Evolutionary conservation across 169 alveolate species (phyloP), one percentile per base, ranked within the genome.

Genomic region (Plasmodium vinckei): DNA sequence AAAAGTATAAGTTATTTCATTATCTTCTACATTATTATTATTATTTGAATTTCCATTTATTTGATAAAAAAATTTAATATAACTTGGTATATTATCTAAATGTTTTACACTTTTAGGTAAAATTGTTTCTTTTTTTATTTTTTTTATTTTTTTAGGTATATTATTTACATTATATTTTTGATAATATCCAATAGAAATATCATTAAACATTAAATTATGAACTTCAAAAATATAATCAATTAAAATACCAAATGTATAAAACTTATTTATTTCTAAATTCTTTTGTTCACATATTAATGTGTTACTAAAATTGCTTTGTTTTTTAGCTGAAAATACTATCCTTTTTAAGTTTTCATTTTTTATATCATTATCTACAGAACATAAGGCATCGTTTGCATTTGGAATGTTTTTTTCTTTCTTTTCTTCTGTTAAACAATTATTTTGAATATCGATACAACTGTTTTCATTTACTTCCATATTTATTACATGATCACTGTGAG

Each of bases 171-270:
- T 33, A 42, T 77, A 77, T 21, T 68, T 77, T 17, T 77, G 70
- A 64, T 75, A 77, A 17, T 77, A 77, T 0, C 88, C 77, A 2
- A 77, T 49, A 12, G 53, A 63, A 19, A 77, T 44, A 49, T 63
- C 73, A 49, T 77, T 75, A 64, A 47, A 53, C 53, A 77, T 10
- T 1, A 77, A 13, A 5, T 77, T 77, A 17, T 77, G 88, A 4
- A 77, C 33, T 64, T 77, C 88, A 56, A 77, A 77, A 1, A 77
- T 77, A 59, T 77, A 77, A n/a, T 77, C 72, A 13, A 77, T 77
- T 6, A 39, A 21, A 15, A 77, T 49, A 0, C 88, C 88, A 44
- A 77, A 77, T 0, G 88, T 9, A 12, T 77, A 77, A 12, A 77
- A 56, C 7, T 77, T 77, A 25, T 77, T 77, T 0, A 64, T 17